Percentiles rank a stretch among this genome's conserved stretches.
Evolutionary conservation across 2,329 filamentous ascomycete genomes (phyloP).

Genomic region (Tolypocladium paradoxum): DNA sequence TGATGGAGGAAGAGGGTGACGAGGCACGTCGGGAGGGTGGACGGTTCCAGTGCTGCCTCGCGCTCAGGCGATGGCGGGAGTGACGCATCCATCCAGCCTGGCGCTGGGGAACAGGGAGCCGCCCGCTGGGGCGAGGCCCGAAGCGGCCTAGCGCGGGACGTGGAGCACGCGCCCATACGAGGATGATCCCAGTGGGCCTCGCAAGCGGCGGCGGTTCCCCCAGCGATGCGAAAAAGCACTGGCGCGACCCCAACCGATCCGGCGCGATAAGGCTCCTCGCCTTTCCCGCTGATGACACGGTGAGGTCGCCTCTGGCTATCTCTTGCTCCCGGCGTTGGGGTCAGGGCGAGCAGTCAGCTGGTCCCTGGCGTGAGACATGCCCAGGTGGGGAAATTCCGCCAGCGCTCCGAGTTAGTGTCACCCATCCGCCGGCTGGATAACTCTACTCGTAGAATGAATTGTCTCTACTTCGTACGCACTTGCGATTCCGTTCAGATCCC

Average conservation of each 20-base stretch:
- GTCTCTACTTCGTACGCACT: not conserved
- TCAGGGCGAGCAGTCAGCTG: not conserved
- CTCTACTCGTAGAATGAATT: too few relatives aligned
- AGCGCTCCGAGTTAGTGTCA: not conserved
- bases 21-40: not conserved
- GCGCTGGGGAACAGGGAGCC: not conserved
- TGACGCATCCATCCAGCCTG: slow-evolving; percentile 21
- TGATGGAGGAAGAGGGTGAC: not conserved
- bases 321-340: not conserved
- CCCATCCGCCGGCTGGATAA: not conserved
- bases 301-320: too few relatives aligned
- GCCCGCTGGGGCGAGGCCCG: not conserved
- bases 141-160: not conserved
- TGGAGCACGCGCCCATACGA: slow-evolving; percentile 10
- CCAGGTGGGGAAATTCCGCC: not conserved
- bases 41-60: slow-evolving; percentile 1
- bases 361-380: not conserved
- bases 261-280: slow-evolving; percentile 9
- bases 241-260: slow-evolving; percentile 4
- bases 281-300: not conserved
- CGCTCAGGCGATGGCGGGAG: slow-evolving; percentile 15
- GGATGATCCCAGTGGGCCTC: slow-evolving; percentile 3
- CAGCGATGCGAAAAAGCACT: slow-evolving; percentile 23
- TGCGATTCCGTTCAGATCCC: not conserved
- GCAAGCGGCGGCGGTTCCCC: slow-evolving; percentile 11